phyloP scores from a whole-genome alignment of 371 early-diverging fungal genomes.

The Fennellomyces sp. region DNA sequence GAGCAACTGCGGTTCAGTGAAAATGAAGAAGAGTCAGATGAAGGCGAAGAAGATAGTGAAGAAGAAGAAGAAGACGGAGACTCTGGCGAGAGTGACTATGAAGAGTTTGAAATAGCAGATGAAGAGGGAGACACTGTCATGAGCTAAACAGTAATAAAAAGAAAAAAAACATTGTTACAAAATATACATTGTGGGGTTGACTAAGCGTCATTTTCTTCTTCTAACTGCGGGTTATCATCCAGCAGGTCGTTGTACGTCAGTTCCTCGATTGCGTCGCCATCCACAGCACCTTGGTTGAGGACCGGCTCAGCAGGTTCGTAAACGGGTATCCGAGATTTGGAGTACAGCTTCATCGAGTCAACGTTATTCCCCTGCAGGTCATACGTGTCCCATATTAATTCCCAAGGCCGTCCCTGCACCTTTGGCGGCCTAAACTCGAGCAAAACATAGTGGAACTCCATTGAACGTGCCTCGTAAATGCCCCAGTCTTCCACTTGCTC shows the following conservation, averaged over 20 bases:
- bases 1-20: conserved; percentile 18
- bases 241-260: conserved; percentile 17
- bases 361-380: conserved; percentile 29
- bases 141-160: background rate
- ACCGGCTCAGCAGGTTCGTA: conserved; percentile 6
- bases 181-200: background rate
- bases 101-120: conserved; percentile 11
- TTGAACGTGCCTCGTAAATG: conserved; percentile 58
- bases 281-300: conserved; percentile 14
- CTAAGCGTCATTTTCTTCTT: conserved; percentile 6
- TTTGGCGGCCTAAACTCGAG: conserved; percentile 48
- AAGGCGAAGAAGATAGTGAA: conserved; percentile 12
- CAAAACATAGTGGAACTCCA: conserved; percentile 62
- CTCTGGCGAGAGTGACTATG: conserved; percentile 9
- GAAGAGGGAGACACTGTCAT: conserved; percentile 2
- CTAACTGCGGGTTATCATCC: conserved; percentile 10
- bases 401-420: conserved; percentile 17
- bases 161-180: background rate
- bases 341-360: conserved; percentile 22
- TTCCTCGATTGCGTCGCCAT: conserved; percentile 17
- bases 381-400: conserved; percentile 44
- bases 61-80: conserved; percentile 11
- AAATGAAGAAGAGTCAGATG: conserved; percentile 13
- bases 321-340: conserved; percentile 10
- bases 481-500: conserved; percentile 69